Evolutionary conservation across 2,329 filamentous ascomycete genomes (phyloP), one percentile per base, ranked within the genome.

Genomic region (Botrytis medusae): DNA sequence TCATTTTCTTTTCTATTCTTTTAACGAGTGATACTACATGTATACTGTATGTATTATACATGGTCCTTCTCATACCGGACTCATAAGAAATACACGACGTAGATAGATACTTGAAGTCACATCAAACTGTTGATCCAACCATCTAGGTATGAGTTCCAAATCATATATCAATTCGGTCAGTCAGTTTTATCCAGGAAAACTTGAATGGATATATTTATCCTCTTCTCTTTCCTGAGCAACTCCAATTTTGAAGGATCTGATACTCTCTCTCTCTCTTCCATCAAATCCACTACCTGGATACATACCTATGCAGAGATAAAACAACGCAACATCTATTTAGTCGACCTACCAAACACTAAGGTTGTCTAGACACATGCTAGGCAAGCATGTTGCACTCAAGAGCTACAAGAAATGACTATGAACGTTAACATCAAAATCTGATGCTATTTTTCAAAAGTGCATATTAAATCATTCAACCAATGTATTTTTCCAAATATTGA

Each of bases 201-300:
- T 4, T 18, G n/a, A 12, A 29, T 7, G 7, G 1, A 6, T n/a
- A 2, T 29, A 7, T 29, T 54, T 6, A 18, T 8, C 3, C 1
- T 54, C n/a, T 29, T 54, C n/a, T n/a, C n/a, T 25, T 8, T 6
- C 29, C 14, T 54, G 5, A 16, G 1, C 18, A 12, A 18, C 16
- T 16, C 14, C 51, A n/a, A 29, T 54, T 4, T 29, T 18, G n/a
- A 54, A 29, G 51, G 6, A 25, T 54, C 29, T 12, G 7, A 54
- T 2, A 29, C 6, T 4, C 14, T 57, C 51, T 29, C 14, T 8
- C 16, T 29, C 14, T 8, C 16, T 18, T 18, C 25, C 14, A 29
- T 57, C 51, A 29, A 57, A 18, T 57, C 51, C 51, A 57, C 29
- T 29, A n/a, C 25, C 4, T 51, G n/a, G 48, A 51, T 51, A n/a